A percentile compares a stretch with the other conserved stretches of the same genome.
Evolutionary conservation across 495 filamentous ascomycete genomes (phyloP).

Genomic region (Amphirosellinia nigrospora): DNA sequence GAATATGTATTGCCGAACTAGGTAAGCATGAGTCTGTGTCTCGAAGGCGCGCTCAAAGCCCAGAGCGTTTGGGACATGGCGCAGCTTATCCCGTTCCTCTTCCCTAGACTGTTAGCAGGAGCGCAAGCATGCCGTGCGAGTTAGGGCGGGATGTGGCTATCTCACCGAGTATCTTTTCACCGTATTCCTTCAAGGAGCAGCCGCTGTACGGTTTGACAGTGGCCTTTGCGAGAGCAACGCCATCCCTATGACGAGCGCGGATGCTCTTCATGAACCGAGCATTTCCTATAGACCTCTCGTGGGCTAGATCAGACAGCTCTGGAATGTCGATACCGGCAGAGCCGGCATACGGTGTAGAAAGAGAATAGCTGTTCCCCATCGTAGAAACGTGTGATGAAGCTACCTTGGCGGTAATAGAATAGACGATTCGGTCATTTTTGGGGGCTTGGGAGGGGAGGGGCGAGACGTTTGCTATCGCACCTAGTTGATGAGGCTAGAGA

Average conservation of each 20-base stretch:
- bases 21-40: conserved; percentile 86
- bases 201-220: conserved; percentile 84
- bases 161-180: conserved; percentile 75
- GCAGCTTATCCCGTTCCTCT: conserved; percentile 82
- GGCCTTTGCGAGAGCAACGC: conserved; percentile 89
- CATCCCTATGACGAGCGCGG: conserved; percentile 85
- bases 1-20: conserved; percentile 95
- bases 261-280: conserved; percentile 98
- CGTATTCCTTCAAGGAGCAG: conserved; percentile 78
- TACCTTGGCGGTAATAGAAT: conserved; percentile 30
- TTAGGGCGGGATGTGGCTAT: conserved; percentile 11
- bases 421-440: conserved; percentile 19
- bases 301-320: conserved; percentile 84
- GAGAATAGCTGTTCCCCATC: conserved; percentile 98
- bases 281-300: conserved; percentile 91
- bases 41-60: conserved; percentile 89
- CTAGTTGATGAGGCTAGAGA: neutral
- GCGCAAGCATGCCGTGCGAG: neutral
- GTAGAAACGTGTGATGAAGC: conserved; percentile 40
- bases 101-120: conserved; percentile 29
- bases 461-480: neutral
- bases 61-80: conserved; percentile 88
- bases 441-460: neutral
- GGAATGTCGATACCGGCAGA: conserved; percentile 91
- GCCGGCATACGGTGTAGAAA: conserved; percentile 86